A percentile compares a stretch with the other conserved stretches of the same genome.
These are phyloP conservation scores for Podaxis sp. DNA, from an alignment of 768 basidiomycete species.

Conservation along the genomic window DNA sequence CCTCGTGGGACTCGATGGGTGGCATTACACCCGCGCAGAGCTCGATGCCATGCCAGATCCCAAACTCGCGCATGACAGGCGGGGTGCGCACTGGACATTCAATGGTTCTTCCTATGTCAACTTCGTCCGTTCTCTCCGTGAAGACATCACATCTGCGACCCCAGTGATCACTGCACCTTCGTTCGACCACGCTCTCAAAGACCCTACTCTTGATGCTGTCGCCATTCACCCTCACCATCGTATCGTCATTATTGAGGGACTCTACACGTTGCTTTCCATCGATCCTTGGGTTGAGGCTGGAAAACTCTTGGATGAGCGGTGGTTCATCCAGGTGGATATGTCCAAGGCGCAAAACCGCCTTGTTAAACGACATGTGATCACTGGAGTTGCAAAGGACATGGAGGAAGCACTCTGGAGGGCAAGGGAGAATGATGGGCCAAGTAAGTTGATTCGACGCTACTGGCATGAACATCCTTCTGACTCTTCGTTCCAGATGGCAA, in stretches of 20 bases:
- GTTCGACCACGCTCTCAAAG: conserved; percentile 87
- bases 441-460: conserved; percentile 35
- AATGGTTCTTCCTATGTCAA: conserved; percentile 68
- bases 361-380: conserved; percentile 72
- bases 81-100: conserved; percentile 93
- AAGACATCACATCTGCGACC: conserved; percentile 18
- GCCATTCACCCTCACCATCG: conserved; percentile 63
- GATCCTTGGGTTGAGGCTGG: conserved; percentile 73
- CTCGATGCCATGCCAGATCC: conserved; percentile 79
- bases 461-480: conserved; percentile 4
- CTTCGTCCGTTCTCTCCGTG: conserved; percentile 61
- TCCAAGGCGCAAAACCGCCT: conserved; percentile 59
- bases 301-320: conserved; percentile 70
- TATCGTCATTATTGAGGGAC: conserved; percentile 84
- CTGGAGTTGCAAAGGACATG: conserved; percentile 65
- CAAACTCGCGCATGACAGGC: conserved; percentile 70
- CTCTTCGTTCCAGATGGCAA: conserved; percentile 37
- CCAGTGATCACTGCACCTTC: conserved; percentile 65
- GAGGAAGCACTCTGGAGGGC: conserved; percentile 71
- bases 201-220: conserved; percentile 66
- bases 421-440: conserved; percentile 77
- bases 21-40: conserved; percentile 82
- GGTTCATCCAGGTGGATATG: conserved; percentile 65
- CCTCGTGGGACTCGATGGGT: conserved; percentile 85
- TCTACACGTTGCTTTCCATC: conserved; percentile 80